These are phyloP conservation scores for Candida patagonica DNA, from an alignment of 805 yeast species.

Conservation along the genomic window DNA sequence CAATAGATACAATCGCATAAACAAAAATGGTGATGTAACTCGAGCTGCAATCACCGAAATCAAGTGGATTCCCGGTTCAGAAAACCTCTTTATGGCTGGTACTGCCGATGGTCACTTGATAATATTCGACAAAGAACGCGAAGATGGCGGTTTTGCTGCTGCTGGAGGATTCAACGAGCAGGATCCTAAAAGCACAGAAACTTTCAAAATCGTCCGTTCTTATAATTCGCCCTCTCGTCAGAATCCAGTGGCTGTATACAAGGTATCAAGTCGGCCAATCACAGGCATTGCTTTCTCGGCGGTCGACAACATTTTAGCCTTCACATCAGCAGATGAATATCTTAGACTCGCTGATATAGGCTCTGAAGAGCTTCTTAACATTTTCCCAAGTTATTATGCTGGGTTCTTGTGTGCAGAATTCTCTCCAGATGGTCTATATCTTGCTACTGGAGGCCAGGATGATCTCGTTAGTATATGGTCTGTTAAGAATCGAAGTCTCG, in stretches of 20 bases:
- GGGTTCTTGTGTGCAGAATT: conserved; percentile 45
- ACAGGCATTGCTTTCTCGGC: conserved; percentile 41
- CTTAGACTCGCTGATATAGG: conserved; percentile 46
- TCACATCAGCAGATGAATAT: conserved; percentile 56
- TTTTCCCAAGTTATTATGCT: conserved; percentile 56
- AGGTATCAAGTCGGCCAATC: conserved; percentile 49
- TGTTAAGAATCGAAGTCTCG: conserved; percentile 20
- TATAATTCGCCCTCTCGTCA: conserved; percentile 11
- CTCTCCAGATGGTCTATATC: conserved; percentile 45
- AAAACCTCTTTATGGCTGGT: conserved; percentile 44
- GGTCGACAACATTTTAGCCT: conserved; percentile 14
- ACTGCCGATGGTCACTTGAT: conserved; percentile 54
- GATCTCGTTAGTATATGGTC: conserved; percentile 40
- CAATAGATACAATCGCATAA: conserved; percentile 41
- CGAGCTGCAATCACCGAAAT: conserved; percentile 37
- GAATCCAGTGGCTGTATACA: conserved; percentile 53
- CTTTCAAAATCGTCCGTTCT: conserved; percentile 14
- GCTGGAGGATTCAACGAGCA: conserved; percentile 9
- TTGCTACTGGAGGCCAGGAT: conserved; percentile 46
- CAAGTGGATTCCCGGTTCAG: conserved; percentile 38
- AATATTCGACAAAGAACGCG: conserved; percentile 42
- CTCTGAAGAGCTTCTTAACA: conserved; percentile 38
- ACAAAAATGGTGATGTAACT: conserved; percentile 39
- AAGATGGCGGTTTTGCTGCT: conserved; percentile 29
- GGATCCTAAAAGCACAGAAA: conserved; percentile 16